phyloP scores from a whole-genome alignment of 768 basidiomycete genomes.

The Butyriboletus loyo region DNA sequence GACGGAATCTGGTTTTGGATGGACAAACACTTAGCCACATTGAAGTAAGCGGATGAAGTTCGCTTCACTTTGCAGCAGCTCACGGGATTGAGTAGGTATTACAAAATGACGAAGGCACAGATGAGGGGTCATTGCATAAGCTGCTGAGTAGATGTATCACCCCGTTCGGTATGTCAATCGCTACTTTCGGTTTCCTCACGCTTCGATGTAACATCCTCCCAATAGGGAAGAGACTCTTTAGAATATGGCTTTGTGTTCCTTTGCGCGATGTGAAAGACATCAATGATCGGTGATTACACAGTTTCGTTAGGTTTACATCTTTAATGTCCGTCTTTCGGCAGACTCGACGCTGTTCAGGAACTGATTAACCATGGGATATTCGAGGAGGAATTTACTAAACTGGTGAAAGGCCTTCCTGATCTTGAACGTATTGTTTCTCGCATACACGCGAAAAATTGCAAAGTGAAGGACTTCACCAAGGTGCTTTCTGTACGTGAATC shows the following conservation, averaged over 20 bases:
- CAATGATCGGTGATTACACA: slow-evolving; percentile 67
- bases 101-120: slow-evolving; percentile 89
- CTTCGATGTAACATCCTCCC: slow-evolving; percentile 6
- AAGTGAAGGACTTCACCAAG: slow-evolving; percentile 82
- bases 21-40: slow-evolving; percentile 95
- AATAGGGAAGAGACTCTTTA: slow-evolving; percentile 89
- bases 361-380: slow-evolving; percentile 79
- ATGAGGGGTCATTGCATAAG: slow-evolving; percentile 84
- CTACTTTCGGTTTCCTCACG: slow-evolving; percentile 3
- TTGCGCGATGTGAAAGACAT: slow-evolving; percentile 79
- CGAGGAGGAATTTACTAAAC: slow-evolving; percentile 66
- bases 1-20: slow-evolving; percentile 83
- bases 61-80: not conserved
- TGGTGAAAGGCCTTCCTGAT: slow-evolving; percentile 85
- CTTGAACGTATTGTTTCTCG: slow-evolving; percentile 92
- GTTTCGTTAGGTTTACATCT: slow-evolving; percentile 6
- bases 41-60: slow-evolving; percentile 53
- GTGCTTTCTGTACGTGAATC: slow-evolving; percentile 60
- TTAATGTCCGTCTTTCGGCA: slow-evolving; percentile 32
- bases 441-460: slow-evolving; percentile 90
- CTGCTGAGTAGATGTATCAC: slow-evolving; percentile 83
- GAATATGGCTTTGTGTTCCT: slow-evolving; percentile 95
- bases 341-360: slow-evolving; percentile 93
- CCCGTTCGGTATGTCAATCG: slow-evolving; percentile 66
- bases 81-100: slow-evolving; percentile 53